These are phyloP conservation scores for Ascoidea tarda DNA, from an alignment of 805 yeast genomes.

Conservation along the genomic window DNA sequence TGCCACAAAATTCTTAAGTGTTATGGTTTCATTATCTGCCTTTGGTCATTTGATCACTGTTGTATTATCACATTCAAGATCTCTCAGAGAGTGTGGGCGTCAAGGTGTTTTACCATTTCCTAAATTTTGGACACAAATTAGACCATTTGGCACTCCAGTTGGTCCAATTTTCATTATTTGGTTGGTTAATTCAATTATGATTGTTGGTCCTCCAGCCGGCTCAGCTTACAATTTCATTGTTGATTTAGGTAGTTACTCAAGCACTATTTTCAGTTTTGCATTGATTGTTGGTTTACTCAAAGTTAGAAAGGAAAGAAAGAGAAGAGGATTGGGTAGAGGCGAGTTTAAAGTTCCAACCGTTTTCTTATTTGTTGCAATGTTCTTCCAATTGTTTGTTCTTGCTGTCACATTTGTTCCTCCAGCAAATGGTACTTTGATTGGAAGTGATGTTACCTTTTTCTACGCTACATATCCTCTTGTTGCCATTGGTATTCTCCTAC, in stretches of 20 bases:
- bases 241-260: constrained; percentile 32
- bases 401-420: constrained; percentile 30
- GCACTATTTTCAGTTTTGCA: constrained; percentile 28
- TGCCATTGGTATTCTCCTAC: constrained; percentile 20
- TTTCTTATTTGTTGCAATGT: constrained; percentile 18
- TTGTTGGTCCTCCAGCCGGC: constrained; percentile 32
- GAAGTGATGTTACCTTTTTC: constrained; percentile 27
- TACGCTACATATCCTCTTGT: constrained; percentile 27
- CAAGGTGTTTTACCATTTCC: constrained; percentile 35
- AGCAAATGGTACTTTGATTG: constrained; percentile 19
- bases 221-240: constrained; percentile 32
- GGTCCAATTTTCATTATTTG: constrained; percentile 30
- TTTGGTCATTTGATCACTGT: constrained; percentile 35
- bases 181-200: constrained; percentile 29
- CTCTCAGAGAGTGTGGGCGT: constrained; percentile 34
- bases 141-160: constrained; percentile 30
- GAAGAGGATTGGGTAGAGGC: constrained; percentile 18
- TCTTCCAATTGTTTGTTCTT: constrained; percentile 24
- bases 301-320: constrained; percentile 22
- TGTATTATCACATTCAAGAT: constrained; percentile 34
- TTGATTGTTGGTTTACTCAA: constrained; percentile 26
- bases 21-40: constrained; percentile 33
- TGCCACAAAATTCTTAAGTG: constrained; percentile 32
- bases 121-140: constrained; percentile 27
- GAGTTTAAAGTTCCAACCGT: constrained; percentile 23